phyloP scores from a whole-genome alignment of 305 asterid genomes.

The Petunia hybrid region DNA sequence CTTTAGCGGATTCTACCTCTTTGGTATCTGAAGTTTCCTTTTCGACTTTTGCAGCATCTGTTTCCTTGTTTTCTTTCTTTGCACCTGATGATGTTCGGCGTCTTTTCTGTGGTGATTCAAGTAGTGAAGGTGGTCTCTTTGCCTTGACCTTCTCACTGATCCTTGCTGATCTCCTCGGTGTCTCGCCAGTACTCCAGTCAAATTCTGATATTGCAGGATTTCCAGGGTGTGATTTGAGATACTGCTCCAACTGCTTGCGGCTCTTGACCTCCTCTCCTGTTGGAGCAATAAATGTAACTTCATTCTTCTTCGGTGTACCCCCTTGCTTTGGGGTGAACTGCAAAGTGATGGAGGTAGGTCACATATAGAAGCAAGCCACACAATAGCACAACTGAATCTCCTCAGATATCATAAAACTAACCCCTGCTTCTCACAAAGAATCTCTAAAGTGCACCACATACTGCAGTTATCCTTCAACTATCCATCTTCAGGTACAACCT shows the following conservation, averaged over 20 bases:
- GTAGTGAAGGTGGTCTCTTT: slow-evolving; percentile 67
- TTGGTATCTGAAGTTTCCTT: not conserved
- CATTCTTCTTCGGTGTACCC: slow-evolving; percentile 75
- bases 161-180: slow-evolving; percentile 93
- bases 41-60: slow-evolving; percentile 20
- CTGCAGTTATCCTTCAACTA: not conserved
- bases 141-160: slow-evolving; percentile 80
- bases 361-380: not conserved
- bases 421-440: not conserved
- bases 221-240: slow-evolving; percentile 79
- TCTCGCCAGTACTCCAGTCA: slow-evolving; percentile 96
- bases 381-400: not conserved
- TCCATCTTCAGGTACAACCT: slow-evolving; percentile 4
- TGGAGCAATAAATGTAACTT: slow-evolving; percentile 77
- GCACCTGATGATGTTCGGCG: slow-evolving; percentile 52
- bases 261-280: slow-evolving; percentile 84
- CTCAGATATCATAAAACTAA: not conserved
- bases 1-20: slow-evolving; percentile 22
- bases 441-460: not conserved
- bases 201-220: slow-evolving; percentile 75
- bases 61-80: slow-evolving; percentile 47
- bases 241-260: slow-evolving; percentile 80
- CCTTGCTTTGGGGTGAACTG: slow-evolving; percentile 75
- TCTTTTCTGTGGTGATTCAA: slow-evolving; percentile 65
- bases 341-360: slow-evolving; percentile 23